Evolutionary conservation across 805 yeast species (phyloP).

Genomic region (Sugiyamaella valdiviana): DNA sequence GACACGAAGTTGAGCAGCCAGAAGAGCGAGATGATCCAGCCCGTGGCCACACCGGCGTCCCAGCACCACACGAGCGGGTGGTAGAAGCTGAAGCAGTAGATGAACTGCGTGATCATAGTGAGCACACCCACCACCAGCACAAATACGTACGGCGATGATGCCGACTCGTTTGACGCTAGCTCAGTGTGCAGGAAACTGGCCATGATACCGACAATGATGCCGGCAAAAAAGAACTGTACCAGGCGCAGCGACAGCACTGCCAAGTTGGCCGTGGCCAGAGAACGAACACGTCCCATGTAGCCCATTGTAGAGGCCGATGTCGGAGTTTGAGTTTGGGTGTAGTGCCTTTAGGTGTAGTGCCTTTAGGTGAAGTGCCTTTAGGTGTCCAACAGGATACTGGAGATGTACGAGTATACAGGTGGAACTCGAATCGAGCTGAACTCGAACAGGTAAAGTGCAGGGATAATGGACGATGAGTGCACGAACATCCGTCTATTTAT

Average conservation of each 20-base stretch:
- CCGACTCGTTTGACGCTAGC: constrained; percentile 12
- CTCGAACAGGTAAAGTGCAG: too few species aligned
- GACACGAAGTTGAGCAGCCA: constrained; percentile 23
- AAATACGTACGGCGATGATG: constrained; percentile 25
- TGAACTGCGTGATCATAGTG: constrained; percentile 25
- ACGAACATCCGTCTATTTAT: too few species aligned
- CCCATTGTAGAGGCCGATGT: constrained; percentile 1
- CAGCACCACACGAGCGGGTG: constrained; percentile 21
- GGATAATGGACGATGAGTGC: too few species aligned
- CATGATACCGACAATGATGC: constrained; percentile 25
- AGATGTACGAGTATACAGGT: too few species aligned
- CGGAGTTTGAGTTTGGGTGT: neutral
- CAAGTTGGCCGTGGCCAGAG: constrained; percentile 26
- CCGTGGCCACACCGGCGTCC: constrained; percentile 24
- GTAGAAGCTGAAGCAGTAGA: constrained; percentile 24
- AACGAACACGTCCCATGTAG: constrained; percentile 13
- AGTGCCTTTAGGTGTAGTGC: neutral
- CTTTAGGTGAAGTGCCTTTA: neutral
- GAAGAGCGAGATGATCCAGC: constrained; percentile 20
- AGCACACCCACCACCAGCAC: constrained; percentile 22
- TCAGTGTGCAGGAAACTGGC: constrained; percentile 22
- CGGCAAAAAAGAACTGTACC: constrained; percentile 29
- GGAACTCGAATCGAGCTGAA: too few species aligned
- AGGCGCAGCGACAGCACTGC: constrained; percentile 22
- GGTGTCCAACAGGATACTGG: too few species aligned